These are phyloP conservation scores for Lindgomyces ingoldianus DNA, from an alignment of 495 filamentous ascomycete genomes.

Conservation along the genomic window DNA sequence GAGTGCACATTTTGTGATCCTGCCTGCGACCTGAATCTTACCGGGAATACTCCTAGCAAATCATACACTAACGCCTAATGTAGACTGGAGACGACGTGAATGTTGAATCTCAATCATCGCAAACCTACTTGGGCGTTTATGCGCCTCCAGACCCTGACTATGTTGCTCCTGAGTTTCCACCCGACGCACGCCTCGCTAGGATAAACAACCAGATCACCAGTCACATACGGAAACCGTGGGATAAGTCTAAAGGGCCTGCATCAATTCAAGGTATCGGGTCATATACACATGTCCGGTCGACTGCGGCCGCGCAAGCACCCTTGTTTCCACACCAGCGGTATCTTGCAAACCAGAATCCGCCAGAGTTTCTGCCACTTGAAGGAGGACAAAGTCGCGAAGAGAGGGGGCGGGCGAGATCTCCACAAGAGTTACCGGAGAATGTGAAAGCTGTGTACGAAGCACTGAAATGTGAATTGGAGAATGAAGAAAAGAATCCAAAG, in stretches of 20 bases:
- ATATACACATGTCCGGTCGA: slow-evolving; percentile 8
- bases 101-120: too few relatives aligned
- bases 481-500: background rate
- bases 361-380: background rate
- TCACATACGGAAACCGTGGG: background rate
- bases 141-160: too few relatives aligned
- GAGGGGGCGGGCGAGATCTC: background rate
- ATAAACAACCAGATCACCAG: slow-evolving; percentile 5
- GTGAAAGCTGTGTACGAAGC: background rate
- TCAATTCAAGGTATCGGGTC: slow-evolving; percentile 1
- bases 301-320: background rate
- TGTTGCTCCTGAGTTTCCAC: background rate
- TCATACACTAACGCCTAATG: too few relatives aligned
- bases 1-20: too few relatives aligned
- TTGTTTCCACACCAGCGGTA: background rate
- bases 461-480: background rate
- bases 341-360: background rate
- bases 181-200: background rate
- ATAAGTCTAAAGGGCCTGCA: background rate
- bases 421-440: background rate
- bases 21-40: too few relatives aligned
- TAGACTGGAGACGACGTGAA: too few relatives aligned
- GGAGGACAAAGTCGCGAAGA: background rate
- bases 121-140: too few relatives aligned
- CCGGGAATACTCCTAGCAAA: too few relatives aligned